Evolutionary conservation across 2,329 filamentous ascomycete genomes (phyloP).

Genomic region (Dothideomycetidae sp.): DNA sequence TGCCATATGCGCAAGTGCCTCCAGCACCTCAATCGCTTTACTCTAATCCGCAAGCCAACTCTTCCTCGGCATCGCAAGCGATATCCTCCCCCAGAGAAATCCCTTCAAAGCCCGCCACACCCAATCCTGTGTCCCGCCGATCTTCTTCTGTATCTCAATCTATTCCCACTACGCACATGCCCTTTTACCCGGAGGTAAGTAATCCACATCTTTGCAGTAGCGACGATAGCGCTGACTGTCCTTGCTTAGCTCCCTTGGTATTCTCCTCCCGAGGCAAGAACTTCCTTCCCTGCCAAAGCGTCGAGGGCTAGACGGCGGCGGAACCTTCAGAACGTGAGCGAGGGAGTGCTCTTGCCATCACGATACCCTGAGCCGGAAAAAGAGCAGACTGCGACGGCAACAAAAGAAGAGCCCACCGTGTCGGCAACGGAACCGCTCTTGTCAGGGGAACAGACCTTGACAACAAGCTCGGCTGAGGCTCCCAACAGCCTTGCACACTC

Average conservation of each 20-base stretch:
- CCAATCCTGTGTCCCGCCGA: constrained; percentile 16
- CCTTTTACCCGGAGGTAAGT: constrained; percentile 37
- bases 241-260: constrained; percentile 43
- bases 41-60: constrained; percentile 9
- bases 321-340: constrained; percentile 25
- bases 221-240: constrained; percentile 3
- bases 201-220: not conserved
- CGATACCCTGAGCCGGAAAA: constrained; percentile 23
- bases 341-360: constrained; percentile 38
- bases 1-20: constrained; percentile 6
- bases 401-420: constrained; percentile 20
- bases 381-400: constrained; percentile 15
- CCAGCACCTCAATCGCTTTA: constrained; percentile 8
- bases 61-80: constrained; percentile 24
- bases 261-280: constrained; percentile 35
- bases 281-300: constrained; percentile 39
- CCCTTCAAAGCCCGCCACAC: constrained; percentile 21
- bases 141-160: constrained; percentile 15
- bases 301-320: constrained; percentile 33
- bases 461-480: constrained; percentile 31
- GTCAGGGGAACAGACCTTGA: not conserved
- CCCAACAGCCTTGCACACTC: constrained; percentile 41
- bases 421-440: not conserved
- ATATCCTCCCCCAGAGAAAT: constrained; percentile 19
- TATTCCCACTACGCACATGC: constrained; percentile 22